Evolutionary conservation across 2,329 filamentous ascomycete species (phyloP), one percentile per base, ranked within the genome.

Genomic region (Ophiocordyceps robertsii): DNA sequence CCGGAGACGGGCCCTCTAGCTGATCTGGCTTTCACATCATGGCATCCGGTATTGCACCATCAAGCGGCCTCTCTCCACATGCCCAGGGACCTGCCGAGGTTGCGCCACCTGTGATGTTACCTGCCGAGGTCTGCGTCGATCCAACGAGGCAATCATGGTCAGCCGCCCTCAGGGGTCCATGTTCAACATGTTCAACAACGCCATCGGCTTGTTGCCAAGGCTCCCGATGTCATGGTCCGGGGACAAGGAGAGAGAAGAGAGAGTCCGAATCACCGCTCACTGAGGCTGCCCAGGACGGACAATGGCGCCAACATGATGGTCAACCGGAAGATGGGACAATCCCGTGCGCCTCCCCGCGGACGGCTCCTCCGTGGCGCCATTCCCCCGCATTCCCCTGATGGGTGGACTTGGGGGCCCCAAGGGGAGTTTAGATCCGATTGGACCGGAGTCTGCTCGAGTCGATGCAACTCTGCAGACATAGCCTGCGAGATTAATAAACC

Each of bases 371-470:
- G 21, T 40, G 31, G 19, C 30, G 30, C 30, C 39, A 35, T 35
- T 40, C 31, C 39, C 39, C 39, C 39, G 39, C 39, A 41, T 35
- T 41, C 31, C 37, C 24, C n/a, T 16, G 21, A 24, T 21, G 21
- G 11, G 39, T 24, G 39, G 31, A n/a, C 31, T 17, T 19, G 17
- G 14, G 19, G 13, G 39, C 19, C 31, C 5, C 10, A 19, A 36
- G 10, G 24, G 33, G 33, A 36, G 14, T 36, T 14, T 3, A 16
- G 33, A 36, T n/a, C 33, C 33, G 33, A 17, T 17, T 36, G 33
- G 33, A 7, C 17, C 2, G 9, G 33, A 14, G 14, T 16, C 33
- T 35, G 33, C 33, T 35, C 33, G 14, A 16, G 17, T 36, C 33
- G 14, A 17, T 36, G 14, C 4, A 14, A 16, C 33, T 6, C 24